These are phyloP conservation scores for Mycena citricolor DNA, from an alignment of 1,284 basidiomycete genomes.

Conservation along the genomic window DNA sequence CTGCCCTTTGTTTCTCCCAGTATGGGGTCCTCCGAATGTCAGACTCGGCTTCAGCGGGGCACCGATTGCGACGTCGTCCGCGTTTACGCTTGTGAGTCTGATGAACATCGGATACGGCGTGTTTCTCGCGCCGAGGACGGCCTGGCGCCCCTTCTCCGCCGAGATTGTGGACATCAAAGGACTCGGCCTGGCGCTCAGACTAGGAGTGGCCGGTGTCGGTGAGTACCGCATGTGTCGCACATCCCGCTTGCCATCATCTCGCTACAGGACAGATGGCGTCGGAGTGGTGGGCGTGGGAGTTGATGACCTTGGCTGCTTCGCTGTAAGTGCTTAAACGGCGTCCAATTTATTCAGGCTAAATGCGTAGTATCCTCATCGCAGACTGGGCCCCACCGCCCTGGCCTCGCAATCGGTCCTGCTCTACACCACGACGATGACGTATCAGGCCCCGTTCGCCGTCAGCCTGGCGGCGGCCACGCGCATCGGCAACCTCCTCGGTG, in stretches of 20 bases:
- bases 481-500: constrained; percentile 82
- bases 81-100: constrained; percentile 80
- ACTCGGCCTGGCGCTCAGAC: constrained; percentile 1
- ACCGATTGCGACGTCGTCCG: constrained; percentile 85
- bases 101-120: constrained; percentile 72
- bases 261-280: constrained; percentile 41
- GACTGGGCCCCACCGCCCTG: constrained; percentile 54
- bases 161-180: constrained; percentile 41
- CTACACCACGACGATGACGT: constrained; percentile 72
- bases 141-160: constrained; percentile 78
- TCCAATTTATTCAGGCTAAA: constrained; percentile 24
- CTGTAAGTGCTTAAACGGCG: constrained; percentile 39
- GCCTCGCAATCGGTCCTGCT: constrained; percentile 75
- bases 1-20: constrained; percentile 34
- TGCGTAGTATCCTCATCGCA: too few species aligned
- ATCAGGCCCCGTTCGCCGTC: constrained; percentile 81
- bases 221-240: background rate
- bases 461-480: constrained; percentile 80
- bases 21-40: constrained; percentile 78
- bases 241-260: background rate
- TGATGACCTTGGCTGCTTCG: constrained; percentile 59
- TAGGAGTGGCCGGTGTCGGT: constrained; percentile 14
- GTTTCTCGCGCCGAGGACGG: constrained; percentile 71
- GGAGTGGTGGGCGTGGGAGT: constrained; percentile 93
- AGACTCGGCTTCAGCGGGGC: constrained; percentile 91